phyloP scores from a whole-genome alignment of 345 rosid genomes.

The Syzygium aqueum region DNA sequence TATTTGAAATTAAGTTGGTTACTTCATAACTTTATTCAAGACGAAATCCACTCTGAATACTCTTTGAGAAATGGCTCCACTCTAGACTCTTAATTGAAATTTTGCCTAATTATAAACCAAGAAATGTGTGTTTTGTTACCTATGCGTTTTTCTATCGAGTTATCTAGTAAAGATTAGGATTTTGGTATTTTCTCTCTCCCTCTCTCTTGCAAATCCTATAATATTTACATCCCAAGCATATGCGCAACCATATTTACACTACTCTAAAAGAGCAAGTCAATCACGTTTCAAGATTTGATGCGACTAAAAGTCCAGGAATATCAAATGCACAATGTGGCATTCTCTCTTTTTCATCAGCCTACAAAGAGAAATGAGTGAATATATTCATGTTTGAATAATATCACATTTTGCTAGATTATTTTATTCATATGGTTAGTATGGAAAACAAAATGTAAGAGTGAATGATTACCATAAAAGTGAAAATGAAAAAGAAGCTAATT shows the following conservation, averaged over 20 bases:
- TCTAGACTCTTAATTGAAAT: background rate
- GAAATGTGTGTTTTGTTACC: background rate
- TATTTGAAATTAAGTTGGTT: background rate
- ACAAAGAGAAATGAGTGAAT: background rate
- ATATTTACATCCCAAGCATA: background rate
- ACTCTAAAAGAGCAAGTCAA: background rate
- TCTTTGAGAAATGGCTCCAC: background rate
- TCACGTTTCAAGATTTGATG: background rate
- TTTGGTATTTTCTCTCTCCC: background rate
- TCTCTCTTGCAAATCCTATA: background rate
- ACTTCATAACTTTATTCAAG: background rate
- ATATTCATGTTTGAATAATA: background rate
- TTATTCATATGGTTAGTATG: background rate
- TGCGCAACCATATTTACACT: background rate
- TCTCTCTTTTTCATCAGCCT: background rate
- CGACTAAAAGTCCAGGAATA: background rate
- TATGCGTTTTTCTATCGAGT: background rate
- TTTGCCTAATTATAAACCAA: background rate
- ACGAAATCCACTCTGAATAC: background rate
- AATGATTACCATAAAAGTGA: background rate
- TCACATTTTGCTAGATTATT: background rate
- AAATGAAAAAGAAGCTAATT: background rate
- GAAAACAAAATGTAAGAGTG: background rate
- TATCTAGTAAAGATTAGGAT: background rate
- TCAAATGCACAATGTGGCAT: background rate